Evolutionary conservation across 371 early-diverging fungal genomes (phyloP).

Genomic region (Entomophthora muscae): DNA sequence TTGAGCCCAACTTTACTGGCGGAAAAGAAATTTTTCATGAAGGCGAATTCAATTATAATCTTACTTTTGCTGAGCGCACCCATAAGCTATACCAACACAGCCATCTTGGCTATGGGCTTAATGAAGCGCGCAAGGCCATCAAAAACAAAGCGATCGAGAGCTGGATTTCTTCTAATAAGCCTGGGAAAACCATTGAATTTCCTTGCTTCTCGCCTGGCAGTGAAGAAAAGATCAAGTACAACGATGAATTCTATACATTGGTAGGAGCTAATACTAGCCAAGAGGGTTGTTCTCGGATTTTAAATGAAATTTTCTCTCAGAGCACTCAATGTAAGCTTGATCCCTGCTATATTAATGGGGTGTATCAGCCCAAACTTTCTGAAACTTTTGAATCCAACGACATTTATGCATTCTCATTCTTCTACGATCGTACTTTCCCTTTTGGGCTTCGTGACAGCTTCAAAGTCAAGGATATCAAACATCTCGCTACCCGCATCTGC

Average conservation of each 20-base stretch:
- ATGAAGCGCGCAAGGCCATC: constrained; percentile 63
- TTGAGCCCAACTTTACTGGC: constrained; percentile 57
- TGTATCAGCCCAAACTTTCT: constrained; percentile 68
- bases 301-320: constrained; percentile 38
- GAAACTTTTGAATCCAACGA: constrained; percentile 51
- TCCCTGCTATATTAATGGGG: constrained; percentile 82
- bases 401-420: constrained; percentile 85
- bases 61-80: constrained; percentile 42
- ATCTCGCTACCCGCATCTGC: constrained; percentile 44
- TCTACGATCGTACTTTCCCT: constrained; percentile 73
- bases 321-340: constrained; percentile 25
- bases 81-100: constrained; percentile 84
- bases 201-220: constrained; percentile 35
- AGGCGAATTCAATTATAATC: constrained; percentile 45
- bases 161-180: constrained; percentile 13
- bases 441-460: constrained; percentile 48
- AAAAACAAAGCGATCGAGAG: constrained; percentile 11
- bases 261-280: constrained; percentile 33
- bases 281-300: constrained; percentile 29
- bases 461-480: constrained; percentile 37
- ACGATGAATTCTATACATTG: constrained; percentile 15
- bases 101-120: constrained; percentile 81
- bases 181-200: constrained; percentile 16
- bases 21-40: constrained; percentile 26
- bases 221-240: constrained; percentile 15